Evolutionary conservation across 2,329 filamentous ascomycete species (phyloP).

Genomic region (Colletotrichum zoysiae): DNA sequence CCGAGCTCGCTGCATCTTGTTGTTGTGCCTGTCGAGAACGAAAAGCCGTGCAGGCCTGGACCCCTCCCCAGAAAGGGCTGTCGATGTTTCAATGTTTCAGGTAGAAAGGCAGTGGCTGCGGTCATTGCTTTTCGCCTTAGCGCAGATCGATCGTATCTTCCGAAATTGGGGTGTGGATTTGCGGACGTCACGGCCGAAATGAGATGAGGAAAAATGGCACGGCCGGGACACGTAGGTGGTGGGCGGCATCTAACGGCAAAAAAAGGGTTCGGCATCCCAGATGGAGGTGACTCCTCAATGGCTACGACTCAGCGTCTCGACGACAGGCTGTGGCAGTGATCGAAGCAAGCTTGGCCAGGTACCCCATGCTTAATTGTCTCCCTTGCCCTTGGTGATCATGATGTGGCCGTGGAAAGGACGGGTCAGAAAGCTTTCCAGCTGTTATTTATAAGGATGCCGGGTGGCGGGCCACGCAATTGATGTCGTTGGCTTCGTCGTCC

Average conservation of each 20-base stretch:
- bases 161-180: slow-evolving; percentile 39
- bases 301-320: slow-evolving; percentile 3
- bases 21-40: slow-evolving; percentile 19
- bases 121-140: slow-evolving; percentile 35
- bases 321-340: slow-evolving; percentile 6
- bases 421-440: not conserved
- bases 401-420: not conserved
- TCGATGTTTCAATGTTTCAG: slow-evolving; percentile 41
- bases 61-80: slow-evolving; percentile 26
- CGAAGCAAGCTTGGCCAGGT: slow-evolving; percentile 30
- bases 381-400: slow-evolving; percentile 18
- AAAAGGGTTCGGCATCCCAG: slow-evolving; percentile 1
- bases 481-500: slow-evolving; percentile 11
- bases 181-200: slow-evolving; percentile 40
- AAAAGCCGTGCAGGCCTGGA: slow-evolving; percentile 26
- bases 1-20: slow-evolving; percentile 27
- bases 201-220: slow-evolving; percentile 21
- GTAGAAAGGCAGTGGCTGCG: slow-evolving; percentile 32
- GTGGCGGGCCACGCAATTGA: slow-evolving; percentile 9
- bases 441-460: not conserved
- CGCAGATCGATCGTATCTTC: slow-evolving; percentile 41
- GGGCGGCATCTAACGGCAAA: slow-evolving; percentile 7
- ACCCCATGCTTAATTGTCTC: slow-evolving; percentile 19
- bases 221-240: not conserved
- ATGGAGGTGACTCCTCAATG: not conserved